Evolutionary conservation across 2,329 filamentous ascomycete species (phyloP), one percentile per base, ranked within the genome.

Genomic region (Niveomyces coronatus): DNA sequence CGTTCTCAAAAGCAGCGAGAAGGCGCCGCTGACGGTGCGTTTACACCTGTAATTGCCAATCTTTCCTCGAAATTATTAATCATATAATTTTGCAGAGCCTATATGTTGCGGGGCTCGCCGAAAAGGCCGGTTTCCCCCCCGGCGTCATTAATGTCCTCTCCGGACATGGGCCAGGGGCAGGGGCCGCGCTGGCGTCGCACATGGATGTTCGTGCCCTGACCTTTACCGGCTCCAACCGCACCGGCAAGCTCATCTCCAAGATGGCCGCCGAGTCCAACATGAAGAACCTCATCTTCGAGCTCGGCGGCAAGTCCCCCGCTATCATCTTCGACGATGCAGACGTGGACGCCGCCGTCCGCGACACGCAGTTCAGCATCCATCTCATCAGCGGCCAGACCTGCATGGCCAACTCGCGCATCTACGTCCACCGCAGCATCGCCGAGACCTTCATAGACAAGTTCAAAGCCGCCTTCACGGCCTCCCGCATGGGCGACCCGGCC

Each of bases 181-280:
- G 40, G 3, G 31, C 31, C 3, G 28, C 41, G 13, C 30, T 47
- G 14, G 43, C 45, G 1, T 31, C 18, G 8, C 45, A 45, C 31
- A 42, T 42, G 40, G 39, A 45, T 11, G 33, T 47, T 24, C 35
- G 40, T 5, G 40, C 27, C 9, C 23, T 47, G 4, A 23, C 39
- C 10, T 45, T 47, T 20, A 47, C 45, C 0, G 79, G 79, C 32
- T 76, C 70, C 16, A 83, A 77, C 2, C 63, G 62, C 4, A 83
- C 78, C 1, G 79, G 74, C n/a, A 69, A 70, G 34, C 67, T 77
- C 47, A 80, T 83, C 42, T 80, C 82, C 75, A 79, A 78, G 50
- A 65, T 71, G 57, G 77, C 79, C 2, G 64, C 73, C 3, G 59
- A 67, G 0, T 80, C 60, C 35, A 70, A 70, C 41, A 53, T 68